These are phyloP conservation scores for Marchantia paleacea DNA, from an alignment of 225 moss, liverwort and hornwort species.

Conservation along the genomic window DNA sequence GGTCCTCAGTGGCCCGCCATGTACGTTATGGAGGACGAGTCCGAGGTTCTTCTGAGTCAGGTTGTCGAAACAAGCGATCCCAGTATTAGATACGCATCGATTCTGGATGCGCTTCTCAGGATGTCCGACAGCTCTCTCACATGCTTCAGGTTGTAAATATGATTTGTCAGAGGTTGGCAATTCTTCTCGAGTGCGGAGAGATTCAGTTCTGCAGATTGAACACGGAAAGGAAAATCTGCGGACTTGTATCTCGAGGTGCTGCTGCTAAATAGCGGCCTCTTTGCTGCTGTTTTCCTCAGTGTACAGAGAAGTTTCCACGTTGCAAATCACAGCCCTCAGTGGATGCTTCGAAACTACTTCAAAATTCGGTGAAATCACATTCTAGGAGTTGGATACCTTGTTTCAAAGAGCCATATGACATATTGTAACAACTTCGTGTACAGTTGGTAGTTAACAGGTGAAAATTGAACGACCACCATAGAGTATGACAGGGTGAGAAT, in stretches of 20 bases:
- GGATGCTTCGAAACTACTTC: not conserved
- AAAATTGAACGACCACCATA: not conserved
- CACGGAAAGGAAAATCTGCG: not conserved
- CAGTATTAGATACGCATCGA: slow-evolving; percentile 28
- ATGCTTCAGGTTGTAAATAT: slow-evolving; percentile 36
- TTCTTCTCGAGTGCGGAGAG: not conserved
- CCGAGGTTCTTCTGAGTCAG: not conserved
- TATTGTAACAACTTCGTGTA: not conserved
- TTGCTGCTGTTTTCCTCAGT: not conserved
- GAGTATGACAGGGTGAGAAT: not conserved
- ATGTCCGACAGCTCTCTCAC: slow-evolving; percentile 39
- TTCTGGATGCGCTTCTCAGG: slow-evolving; percentile 40
- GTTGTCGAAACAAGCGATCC: slow-evolving; percentile 29
- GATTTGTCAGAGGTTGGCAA: no score
- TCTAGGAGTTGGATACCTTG: not conserved
- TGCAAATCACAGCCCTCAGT: not conserved
- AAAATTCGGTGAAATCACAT: slow-evolving; percentile 15
- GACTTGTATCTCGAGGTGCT: no score
- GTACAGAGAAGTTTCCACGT: not conserved
- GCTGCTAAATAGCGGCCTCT: not conserved
- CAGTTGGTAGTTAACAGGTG: not conserved
- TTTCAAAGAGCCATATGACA: not conserved
- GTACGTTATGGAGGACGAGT: slow-evolving; percentile 34
- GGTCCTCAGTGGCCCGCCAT: slow-evolving; percentile 50
- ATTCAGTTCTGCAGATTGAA: not conserved